Conservation (phyloP, 2,329 filamentous ascomycete species). For the Cladosporium sp. region DNA sequence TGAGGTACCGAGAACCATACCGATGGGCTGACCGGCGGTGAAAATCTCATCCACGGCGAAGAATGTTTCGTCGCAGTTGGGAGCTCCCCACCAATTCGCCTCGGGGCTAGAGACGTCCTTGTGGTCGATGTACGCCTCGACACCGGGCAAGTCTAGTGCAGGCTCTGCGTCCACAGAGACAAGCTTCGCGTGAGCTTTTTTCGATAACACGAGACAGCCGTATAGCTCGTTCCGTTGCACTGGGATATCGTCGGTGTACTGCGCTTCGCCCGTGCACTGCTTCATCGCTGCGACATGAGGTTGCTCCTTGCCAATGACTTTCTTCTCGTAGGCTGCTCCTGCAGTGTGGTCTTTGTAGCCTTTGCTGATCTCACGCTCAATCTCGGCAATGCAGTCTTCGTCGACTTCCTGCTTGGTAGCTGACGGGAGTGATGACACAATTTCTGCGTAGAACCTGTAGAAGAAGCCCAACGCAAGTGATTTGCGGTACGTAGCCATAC, state of each 20-base stretch:
- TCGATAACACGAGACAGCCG: constrained; percentile 81
- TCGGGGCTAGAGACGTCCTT: constrained; percentile 71
- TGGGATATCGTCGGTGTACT: constrained; percentile 95
- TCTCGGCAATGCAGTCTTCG: constrained; percentile 71
- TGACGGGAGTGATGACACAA: constrained; percentile 57
- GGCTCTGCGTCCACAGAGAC: constrained; percentile 68
- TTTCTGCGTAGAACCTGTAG: constrained; percentile 93
- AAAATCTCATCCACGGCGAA: constrained; percentile 88
- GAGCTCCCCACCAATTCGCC: constrained; percentile 89
- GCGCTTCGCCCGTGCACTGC: constrained; percentile 88
- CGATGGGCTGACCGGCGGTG: constrained; percentile 88
- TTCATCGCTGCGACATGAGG: constrained; percentile 88
- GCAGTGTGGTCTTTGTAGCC: constrained; percentile 75
- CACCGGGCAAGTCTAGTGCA: constrained; percentile 79
- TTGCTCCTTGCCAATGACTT: constrained; percentile 77
- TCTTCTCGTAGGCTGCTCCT: constrained; percentile 73
- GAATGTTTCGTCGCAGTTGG: constrained; percentile 78
- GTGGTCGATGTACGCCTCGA: constrained; percentile 79
- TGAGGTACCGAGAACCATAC: constrained; percentile 77
- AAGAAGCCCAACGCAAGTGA: constrained; percentile 90
- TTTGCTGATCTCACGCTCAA: constrained; percentile 76
- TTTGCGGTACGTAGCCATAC: constrained; percentile 95
- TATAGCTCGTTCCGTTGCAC: constrained; percentile 82
- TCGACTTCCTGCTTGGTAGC: constrained; percentile 55
- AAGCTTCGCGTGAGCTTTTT: constrained; percentile 82